These are phyloP conservation scores for Limonium bicolor DNA, from an alignment of 148 eudicot species.

Conservation along the genomic window DNA sequence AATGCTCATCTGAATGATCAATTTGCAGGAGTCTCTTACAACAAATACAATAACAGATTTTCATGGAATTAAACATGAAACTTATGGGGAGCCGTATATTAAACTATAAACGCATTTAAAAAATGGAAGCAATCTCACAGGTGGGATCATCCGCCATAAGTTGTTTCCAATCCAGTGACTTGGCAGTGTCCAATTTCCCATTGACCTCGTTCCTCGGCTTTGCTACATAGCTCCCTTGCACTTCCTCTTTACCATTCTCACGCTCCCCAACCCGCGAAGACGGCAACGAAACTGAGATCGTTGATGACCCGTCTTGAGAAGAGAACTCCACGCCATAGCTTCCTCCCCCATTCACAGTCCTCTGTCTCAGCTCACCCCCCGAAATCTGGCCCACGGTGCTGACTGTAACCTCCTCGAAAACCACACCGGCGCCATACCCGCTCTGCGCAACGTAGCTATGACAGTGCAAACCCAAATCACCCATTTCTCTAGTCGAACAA, in stretches of 20 bases:
- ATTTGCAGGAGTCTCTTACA: too few relatives aligned
- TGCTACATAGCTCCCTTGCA: conserved; percentile 9
- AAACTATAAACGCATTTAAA: too few relatives aligned
- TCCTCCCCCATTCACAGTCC: conserved; percentile 21
- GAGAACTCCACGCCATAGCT: not conserved
- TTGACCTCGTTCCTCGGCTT: conserved; percentile 18
- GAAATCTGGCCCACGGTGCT: conserved; percentile 17
- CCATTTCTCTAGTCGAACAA: conserved; percentile 1
- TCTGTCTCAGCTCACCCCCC: conserved; percentile 37
- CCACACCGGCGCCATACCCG: conserved; percentile 1
- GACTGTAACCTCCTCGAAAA: conserved; percentile 11
- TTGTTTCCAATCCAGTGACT: conserved; percentile 64
- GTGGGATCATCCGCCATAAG: conserved; percentile 50
- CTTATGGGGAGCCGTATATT: too few relatives aligned
- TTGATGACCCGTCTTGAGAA: conserved; percentile 6
- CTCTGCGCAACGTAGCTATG: conserved; percentile 8
- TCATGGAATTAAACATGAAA: too few relatives aligned
- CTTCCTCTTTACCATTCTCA: conserved; percentile 14
- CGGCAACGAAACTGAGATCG: not conserved
- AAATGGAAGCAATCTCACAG: conserved; percentile 34
- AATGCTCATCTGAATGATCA: too few relatives aligned
- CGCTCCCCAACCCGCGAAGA: not conserved
- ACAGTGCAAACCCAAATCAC: conserved; percentile 2
- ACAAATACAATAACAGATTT: too few relatives aligned
- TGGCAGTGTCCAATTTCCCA: conserved; percentile 44